Conservation (phyloP, 2,329 filamentous ascomycete genomes). For the Fusarium beomiforme region DNA sequence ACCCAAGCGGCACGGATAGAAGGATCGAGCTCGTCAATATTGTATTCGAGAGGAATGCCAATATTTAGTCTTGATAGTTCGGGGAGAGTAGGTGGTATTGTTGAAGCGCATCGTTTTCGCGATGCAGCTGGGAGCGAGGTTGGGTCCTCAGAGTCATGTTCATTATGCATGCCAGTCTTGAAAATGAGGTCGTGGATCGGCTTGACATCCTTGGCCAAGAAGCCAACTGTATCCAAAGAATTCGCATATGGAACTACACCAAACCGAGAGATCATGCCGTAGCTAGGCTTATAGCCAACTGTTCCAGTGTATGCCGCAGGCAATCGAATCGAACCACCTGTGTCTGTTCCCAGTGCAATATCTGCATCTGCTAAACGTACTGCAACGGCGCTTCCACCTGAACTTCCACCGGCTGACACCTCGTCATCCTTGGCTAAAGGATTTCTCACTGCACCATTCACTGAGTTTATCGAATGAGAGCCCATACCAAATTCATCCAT, state of each 20-base stretch:
- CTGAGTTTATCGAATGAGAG: constrained; percentile 79
- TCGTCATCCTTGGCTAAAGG: constrained; percentile 50
- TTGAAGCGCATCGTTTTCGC: constrained; percentile 59
- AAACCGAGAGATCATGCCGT: constrained; percentile 85
- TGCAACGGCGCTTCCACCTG: constrained; percentile 90
- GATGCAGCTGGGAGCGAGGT: constrained; percentile 72
- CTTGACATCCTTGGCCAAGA: constrained; percentile 69
- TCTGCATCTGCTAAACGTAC: constrained; percentile 70
- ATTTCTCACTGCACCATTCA: constrained; percentile 72
- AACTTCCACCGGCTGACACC: constrained; percentile 85
- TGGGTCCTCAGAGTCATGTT: constrained; percentile 76
- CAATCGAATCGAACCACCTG: constrained; percentile 86
- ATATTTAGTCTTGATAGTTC: constrained; percentile 55
- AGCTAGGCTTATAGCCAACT: constrained; percentile 91
- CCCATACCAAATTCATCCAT: constrained; percentile 98
- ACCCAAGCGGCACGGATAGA: constrained; percentile 77
- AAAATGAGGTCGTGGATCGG: constrained; percentile 62
- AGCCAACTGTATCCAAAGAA: constrained; percentile 88
- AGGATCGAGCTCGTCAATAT: constrained; percentile 81
- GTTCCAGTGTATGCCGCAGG: constrained; percentile 88
- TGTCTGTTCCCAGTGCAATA: constrained; percentile 88
- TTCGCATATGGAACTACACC: constrained; percentile 94
- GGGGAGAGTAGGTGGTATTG: constrained; percentile 36
- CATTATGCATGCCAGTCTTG: constrained; percentile 58
- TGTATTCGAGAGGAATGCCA: constrained; percentile 80